Evolutionary conservation across 805 yeast species (phyloP), one percentile per base, ranked within the genome.

Genomic region (Candida sakaeoensis): DNA sequence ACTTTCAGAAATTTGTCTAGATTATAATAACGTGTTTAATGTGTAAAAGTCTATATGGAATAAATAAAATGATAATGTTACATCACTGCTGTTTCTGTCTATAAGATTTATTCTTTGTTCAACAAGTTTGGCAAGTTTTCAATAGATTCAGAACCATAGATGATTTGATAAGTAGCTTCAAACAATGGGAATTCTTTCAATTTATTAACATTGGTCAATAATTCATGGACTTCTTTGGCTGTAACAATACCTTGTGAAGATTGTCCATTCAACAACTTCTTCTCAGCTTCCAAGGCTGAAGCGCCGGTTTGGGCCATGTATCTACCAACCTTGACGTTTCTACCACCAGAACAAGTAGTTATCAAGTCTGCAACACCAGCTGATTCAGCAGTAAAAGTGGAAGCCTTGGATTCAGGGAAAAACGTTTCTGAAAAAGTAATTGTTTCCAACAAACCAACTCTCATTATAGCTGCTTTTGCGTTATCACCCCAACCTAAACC

Each of bases 351-450:
- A 51, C 74, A 69, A 34, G 74, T 68, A 37, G 74, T 69, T 53
- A 69, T 68, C 48, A 69, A 61, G 55, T 69, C 74, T 36, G 74
- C 74, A 12, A 69, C 74, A 52, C 74, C 74, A 12, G 72, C 72
- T 26, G 68, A 60, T 50, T 69, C 74, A 39, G 57, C 63, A 7
- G 74, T 68, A 54, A 69, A 68, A 17, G 74, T 69, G 30, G 60
- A 44, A 26, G 60, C 47, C 35, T 55, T 40, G 21, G 69, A 58
- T 41, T 64, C 61, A 2, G 72, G 72, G 48, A 69, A 62, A 68
- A 86, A 91, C 52, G 74, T 75, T 57, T 80, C 74, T 3, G 74
- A 65, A 46, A 69, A 69, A 49, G 63, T 65, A 49, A 69, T 67
- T 41, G 57, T 68, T 50, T 69, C 74, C 43, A 62, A 53, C 33